These are phyloP conservation scores for Aethionema arabicum DNA, from an alignment of 345 rosid genomes.

Conservation along the genomic window DNA sequence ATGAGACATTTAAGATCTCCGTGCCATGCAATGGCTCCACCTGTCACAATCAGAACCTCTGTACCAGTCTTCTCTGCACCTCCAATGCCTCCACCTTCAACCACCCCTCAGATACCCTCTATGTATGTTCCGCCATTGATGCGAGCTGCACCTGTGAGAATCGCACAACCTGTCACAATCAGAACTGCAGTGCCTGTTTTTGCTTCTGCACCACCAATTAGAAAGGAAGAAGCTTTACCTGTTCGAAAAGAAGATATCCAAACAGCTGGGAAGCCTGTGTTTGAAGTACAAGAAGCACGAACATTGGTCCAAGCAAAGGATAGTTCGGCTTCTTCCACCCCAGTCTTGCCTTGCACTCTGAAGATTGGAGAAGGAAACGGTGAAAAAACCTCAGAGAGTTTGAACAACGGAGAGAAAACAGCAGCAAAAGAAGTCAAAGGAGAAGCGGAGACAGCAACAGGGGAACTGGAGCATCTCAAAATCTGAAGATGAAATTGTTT, in stretches of 20 bases:
- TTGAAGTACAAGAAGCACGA: slow-evolving; percentile 21
- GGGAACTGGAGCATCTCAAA: slow-evolving; percentile 52
- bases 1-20: slow-evolving; percentile 57
- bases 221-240: slow-evolving; percentile 35
- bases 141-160: slow-evolving; percentile 43
- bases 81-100: slow-evolving; percentile 48
- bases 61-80: slow-evolving; percentile 90
- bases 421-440: slow-evolving; percentile 41
- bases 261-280: slow-evolving; percentile 21
- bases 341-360: slow-evolving; percentile 27
- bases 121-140: slow-evolving; percentile 40
- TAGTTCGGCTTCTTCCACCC: not conserved
- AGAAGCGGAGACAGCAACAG: slow-evolving; percentile 44
- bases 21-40: slow-evolving; percentile 77
- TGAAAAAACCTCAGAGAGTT: slow-evolving; percentile 5
- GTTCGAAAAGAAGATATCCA: slow-evolving; percentile 44
- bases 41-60: slow-evolving; percentile 75
- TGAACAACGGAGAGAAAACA: not conserved
- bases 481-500: slow-evolving; percentile 37
- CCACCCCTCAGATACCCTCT: slow-evolving; percentile 48
- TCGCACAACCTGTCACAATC: slow-evolving; percentile 72
- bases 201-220: slow-evolving; percentile 52
- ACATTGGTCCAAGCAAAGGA: slow-evolving; percentile 8
- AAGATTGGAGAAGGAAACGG: slow-evolving; percentile 20
- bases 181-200: slow-evolving; percentile 71